Conservation (phyloP, 1,284 basidiomycete genomes). For the Cutaneotrichosporon dermatis region DNA sequence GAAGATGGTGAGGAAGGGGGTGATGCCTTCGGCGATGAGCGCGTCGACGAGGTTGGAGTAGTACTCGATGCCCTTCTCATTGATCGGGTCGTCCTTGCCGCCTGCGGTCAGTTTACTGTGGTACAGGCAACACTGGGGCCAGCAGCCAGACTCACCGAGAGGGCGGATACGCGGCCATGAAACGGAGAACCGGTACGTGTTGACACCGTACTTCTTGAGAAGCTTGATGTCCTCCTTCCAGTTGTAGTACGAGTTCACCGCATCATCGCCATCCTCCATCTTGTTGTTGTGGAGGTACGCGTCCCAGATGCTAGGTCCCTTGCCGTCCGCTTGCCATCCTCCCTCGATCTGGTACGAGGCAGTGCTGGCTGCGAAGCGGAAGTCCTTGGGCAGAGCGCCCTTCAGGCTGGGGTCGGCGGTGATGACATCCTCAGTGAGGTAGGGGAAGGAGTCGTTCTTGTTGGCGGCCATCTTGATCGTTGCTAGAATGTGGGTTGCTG, state of each 20-base stretch:
- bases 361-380: constrained; percentile 69
- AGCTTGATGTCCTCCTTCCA: no score
- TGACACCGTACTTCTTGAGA: no score
- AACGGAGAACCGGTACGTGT: no score
- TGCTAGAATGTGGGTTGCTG: not conserved
- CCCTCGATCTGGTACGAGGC: constrained; percentile 39
- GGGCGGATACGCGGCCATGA: constrained; percentile 68
- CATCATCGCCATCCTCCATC: no score
- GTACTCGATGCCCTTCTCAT: constrained; percentile 61
- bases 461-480: not conserved
- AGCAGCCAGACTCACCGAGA: constrained; percentile 44
- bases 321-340: not conserved
- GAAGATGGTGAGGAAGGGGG: constrained; percentile 31
- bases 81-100: constrained; percentile 62
- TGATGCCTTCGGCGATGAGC: constrained; percentile 55
- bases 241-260: no score
- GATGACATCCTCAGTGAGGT: constrained; percentile 7
- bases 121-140: no score
- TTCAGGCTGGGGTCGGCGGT: constrained; percentile 12
- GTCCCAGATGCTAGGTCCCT: no score
- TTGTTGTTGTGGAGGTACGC: no score
- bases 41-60: constrained; percentile 56
- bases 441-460: not conserved
- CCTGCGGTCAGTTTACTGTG: constrained; percentile 12
- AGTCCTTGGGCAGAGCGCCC: constrained; percentile 52